Evolutionary conservation across 352 stramenopile genomes (phyloP), one percentile per base, ranked within the genome.

Genomic region (Globisporangium paddicum): DNA sequence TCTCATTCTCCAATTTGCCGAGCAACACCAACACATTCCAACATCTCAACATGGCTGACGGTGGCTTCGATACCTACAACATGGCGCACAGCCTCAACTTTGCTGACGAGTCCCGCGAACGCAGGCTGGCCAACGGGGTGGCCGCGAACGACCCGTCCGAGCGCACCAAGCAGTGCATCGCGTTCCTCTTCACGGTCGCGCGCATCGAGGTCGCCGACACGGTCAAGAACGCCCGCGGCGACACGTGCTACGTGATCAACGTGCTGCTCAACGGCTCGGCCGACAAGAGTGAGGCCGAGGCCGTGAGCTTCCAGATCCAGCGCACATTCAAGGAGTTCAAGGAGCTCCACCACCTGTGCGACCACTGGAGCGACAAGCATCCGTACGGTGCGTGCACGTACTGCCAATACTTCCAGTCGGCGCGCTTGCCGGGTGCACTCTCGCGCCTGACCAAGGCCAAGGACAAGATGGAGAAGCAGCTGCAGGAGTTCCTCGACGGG

Each of bases 301-400:
- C 32, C 2, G 23, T 44, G 34, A 55, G 55, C 23, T 61, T 61
- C 55, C 55, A 61, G 55, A 61, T 61, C 44, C 30, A 54, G 34
- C 55, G 55, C 21, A 55, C 55, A 32, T 25, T 46, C 30, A 35
- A 47, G n/a, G 55, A 61, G 42, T 61, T 61, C 55, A 54, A 61
- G 23, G 42, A 53, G 21, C 32, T 61, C 19, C 42, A 55, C 10
- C 45, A 48, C 34, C 21, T 47, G 18, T 21, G 23, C 2, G 28
- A 45, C 16, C 55, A 61, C 55, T 61, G 55, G 55, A 47, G 21
- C 10, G 32, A 25, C 16, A 54, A 61, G 34, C 44, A 53, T 32
- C 19, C 21, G 16, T n/a, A 38, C 13, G 19, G 34, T 8, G 44
- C 18, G 5, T 61, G 55, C 23, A 18, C 21, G 21, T 61, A 55